Evolutionary conservation across 306 rosid genomes (phyloP), one percentile per base, ranked within the genome.

Genomic region (Cicer cuneatum): DNA sequence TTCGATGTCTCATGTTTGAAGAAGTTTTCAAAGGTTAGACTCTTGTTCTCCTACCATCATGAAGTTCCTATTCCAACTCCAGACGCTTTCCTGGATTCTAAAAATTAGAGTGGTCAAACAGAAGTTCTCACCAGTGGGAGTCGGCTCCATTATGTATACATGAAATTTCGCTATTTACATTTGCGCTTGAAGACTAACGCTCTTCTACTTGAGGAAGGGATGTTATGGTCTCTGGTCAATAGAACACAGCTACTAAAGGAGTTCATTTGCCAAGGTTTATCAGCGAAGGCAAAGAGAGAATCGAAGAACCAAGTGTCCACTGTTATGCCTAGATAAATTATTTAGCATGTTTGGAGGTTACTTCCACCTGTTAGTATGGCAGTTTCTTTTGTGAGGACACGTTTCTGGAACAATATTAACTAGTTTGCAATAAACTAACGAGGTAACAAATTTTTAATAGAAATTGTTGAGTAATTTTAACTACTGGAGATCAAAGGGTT

Each of bases 351-450:
- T 59, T 35, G 43, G 66, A 37, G 43, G 7, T 61, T 61, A 61
- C 66, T 37, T n/a, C 40, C 66, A 61, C 66, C 46, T 2, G 11
- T 35, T 35, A 13, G 7, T n/a, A 60, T 60, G 7, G 12, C 45
- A 35, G 66, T 59, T 33, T 59, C 12, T 61, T 35, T 14, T 63
- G 49, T 39, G n/a, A 15, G 49, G 33, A 63, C 4, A 1, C 9
- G 19, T 14, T 40, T 63, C 29, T 1, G 48, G 7, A 14, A 63
- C 35, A 39, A 63, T n/a, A 63, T 39, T 63, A 39, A 39, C 35
- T 63, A 63, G 49, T 40, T 63, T 15, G 69, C 69, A 40, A 33
- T 40, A 39, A 38, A 63, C 15, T 63, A 63, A 39, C 16, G n/a
- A 18, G 49, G 48, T 5, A 14, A 15, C 24, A 38, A 38, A n/a